phyloP scores from a whole-genome alignment of 2,329 filamentous ascomycete species.

The Colletotrichum gigasporum region DNA sequence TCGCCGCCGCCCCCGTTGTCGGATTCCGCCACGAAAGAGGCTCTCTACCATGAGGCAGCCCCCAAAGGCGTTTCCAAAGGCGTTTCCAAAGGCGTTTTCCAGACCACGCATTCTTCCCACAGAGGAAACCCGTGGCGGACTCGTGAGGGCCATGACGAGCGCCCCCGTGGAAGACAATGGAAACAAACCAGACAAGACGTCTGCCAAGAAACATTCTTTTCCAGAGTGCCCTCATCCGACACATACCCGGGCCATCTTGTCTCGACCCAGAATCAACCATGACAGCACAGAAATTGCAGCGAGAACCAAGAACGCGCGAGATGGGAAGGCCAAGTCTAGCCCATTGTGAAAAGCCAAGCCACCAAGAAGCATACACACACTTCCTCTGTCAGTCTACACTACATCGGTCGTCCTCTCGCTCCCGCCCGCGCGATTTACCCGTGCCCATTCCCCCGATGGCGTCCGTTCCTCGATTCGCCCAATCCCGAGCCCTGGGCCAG shows the following conservation, averaged over 20 bases:
- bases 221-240: slow-evolving; percentile 25
- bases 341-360: background rate
- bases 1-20: background rate
- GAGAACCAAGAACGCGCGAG: too few species aligned
- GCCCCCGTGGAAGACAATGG: slow-evolving; percentile 6
- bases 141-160: background rate
- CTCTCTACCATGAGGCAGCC: background rate
- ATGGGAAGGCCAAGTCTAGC: slow-evolving; percentile 3
- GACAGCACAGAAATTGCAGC: background rate
- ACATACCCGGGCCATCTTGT: slow-evolving; percentile 4
- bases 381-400: too few species aligned
- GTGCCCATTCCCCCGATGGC: background rate
- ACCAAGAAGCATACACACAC: slow-evolving; percentile 11
- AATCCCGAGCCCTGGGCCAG: background rate
- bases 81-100: background rate
- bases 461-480: background rate
- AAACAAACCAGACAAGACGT: slow-evolving; percentile 3
- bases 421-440: background rate
- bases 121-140: background rate
- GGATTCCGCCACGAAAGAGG: background rate
- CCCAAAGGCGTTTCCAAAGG: background rate
- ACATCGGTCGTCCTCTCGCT: background rate
- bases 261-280: background rate
- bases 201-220: background rate
- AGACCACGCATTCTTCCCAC: background rate